These are phyloP conservation scores for Globisporangium canariense DNA, from an alignment of 352 stramenopile species.

Conservation along the genomic window DNA sequence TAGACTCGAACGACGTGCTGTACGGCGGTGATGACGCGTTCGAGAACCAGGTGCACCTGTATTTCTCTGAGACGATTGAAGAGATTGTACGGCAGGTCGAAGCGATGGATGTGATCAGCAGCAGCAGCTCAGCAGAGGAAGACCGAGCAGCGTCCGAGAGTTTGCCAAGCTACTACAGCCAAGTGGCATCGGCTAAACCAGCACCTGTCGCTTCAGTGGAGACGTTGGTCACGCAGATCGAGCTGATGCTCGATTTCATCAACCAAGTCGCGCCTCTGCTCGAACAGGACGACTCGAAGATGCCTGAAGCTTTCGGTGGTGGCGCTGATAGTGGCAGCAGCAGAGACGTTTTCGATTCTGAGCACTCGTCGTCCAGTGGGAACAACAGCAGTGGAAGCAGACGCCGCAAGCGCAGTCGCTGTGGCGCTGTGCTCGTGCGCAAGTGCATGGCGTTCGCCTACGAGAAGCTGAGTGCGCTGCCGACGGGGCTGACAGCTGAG, in stretches of 20 bases:
- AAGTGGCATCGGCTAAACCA: neutral
- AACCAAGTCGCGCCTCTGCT: slow-evolving; percentile 41
- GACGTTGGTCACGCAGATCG: slow-evolving; percentile 25
- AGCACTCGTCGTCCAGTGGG: neutral
- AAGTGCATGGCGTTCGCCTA: slow-evolving; percentile 34
- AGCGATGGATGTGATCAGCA: slow-evolving; percentile 14
- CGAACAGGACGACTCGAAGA: slow-evolving; percentile 25
- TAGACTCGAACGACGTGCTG: slow-evolving; percentile 86
- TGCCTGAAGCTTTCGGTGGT: neutral
- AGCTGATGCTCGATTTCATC: slow-evolving; percentile 65
- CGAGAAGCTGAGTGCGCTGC: slow-evolving; percentile 9
- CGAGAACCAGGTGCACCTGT: slow-evolving; percentile 35
- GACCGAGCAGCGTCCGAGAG: neutral
- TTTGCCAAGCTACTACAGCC: neutral
- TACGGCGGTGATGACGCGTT: slow-evolving; percentile 69
- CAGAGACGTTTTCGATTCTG: slow-evolving; percentile 14
- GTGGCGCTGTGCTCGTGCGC: slow-evolving; percentile 31
- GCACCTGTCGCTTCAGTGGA: neutral
- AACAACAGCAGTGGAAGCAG: slow-evolving; percentile 12
- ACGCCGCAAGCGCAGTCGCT: slow-evolving; percentile 28
- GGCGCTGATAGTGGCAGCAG: neutral
- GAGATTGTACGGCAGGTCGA: slow-evolving; percentile 51
- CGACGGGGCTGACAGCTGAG: neutral
- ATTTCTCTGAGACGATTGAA: slow-evolving; percentile 52
- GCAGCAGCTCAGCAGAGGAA: neutral